Base-by-base conservation (phyloP, 345 rosid species). In the Pistacia integerrima region DNA sequence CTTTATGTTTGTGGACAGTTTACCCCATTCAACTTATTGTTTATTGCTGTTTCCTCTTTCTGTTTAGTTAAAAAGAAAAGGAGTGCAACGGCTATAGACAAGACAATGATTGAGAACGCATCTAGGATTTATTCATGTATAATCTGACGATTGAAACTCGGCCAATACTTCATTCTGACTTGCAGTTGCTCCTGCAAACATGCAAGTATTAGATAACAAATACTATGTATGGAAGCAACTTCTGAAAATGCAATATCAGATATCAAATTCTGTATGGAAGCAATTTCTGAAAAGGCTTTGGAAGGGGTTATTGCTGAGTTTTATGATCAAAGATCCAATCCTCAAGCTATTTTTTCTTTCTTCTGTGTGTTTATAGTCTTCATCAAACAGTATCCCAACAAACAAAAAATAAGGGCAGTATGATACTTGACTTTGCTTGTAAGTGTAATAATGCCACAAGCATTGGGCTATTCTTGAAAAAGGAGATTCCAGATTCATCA, bases 41-140 rank as follows among this genome's bases (percentile, higher is more conserved):
- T 30, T 14, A 36, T 72, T 71, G 8, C 35, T 14, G 2, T 61
- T 46, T 41, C 49, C 30, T 33, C 17, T 44, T 66, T 61, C 48
- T 20, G 25, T 49, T 71, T 76, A 56, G 81, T 41, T 74, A 57
- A 78, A 74, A 9, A 57, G 52, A 77, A 80, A 49, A 61, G 49
- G 60, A 11, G 56, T 65, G 36, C 56, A 77, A 52, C 28, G 46
- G 20, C 28, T 55, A 56, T 73, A 73, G 78, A 41, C 75, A 69
- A 61, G 33, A 56, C 48, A 61, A 18, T 44, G 41, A 58, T 48
- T 2, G 48, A 10, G 18, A 18, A 49, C 46, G 7, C 11, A 1
- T 11, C 10, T 5, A 0, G 30, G n/a, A n/a, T 61, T 8, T 61
- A 17, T 46, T 48, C 16, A 30, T 1, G 33, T 30, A 30, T 30